A percentile compares a stretch with the other conserved stretches of the same genome.
Evolutionary conservation across 129 eudicot genomes (phyloP).

Genomic region (Escallonia rubra): DNA sequence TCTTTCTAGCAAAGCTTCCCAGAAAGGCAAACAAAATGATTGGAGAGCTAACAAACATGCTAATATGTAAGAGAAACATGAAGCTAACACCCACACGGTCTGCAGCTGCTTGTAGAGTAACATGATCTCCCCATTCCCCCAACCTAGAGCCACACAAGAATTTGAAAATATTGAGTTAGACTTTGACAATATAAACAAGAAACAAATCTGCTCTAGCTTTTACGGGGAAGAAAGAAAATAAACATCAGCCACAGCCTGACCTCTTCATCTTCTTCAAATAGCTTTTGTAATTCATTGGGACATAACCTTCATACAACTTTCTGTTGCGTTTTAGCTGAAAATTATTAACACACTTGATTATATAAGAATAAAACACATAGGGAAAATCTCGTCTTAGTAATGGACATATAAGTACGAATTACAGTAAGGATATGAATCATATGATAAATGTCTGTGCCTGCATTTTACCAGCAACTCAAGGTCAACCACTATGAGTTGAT

Average conservation of each 20-base stretch:
- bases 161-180: neutral
- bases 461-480: too few species aligned
- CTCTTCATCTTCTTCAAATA: slow-evolving; percentile 53
- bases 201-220: neutral
- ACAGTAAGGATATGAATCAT: too few species aligned
- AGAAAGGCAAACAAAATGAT: neutral
- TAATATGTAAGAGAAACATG: neutral
- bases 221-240: neutral
- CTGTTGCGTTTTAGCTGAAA: slow-evolving; percentile 53
- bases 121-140: slow-evolving; percentile 77
- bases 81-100: slow-evolving; percentile 37
- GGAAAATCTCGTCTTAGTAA: neutral
- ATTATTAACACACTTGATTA: neutral
- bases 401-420: too few species aligned
- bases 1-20: too few species aligned
- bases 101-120: slow-evolving; percentile 68
- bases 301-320: slow-evolving; percentile 52
- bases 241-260: slow-evolving; percentile 13
- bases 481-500: too few species aligned
- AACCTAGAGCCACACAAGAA: slow-evolving; percentile 15
- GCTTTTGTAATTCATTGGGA: slow-evolving; percentile 56
- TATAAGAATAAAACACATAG: neutral
- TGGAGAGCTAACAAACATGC: neutral
- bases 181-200: slow-evolving; percentile 1
- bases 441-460: too few species aligned